Evolutionary conservation across 352 stramenopile species (phyloP).

Genomic region (Phytophthora podocarpi): DNA sequence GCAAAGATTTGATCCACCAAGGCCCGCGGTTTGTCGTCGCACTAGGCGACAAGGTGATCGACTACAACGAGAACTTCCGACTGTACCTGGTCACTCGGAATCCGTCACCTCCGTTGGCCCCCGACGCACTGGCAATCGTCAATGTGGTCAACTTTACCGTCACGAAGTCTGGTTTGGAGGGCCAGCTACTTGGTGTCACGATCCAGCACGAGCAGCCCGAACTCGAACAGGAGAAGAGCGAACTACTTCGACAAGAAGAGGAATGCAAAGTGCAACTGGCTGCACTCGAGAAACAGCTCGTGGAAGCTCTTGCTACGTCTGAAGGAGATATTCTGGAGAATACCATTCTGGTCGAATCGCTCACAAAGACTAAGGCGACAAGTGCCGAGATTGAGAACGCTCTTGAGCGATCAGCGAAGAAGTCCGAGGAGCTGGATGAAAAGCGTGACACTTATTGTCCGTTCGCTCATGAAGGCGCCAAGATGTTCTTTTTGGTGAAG

Average conservation of each 20-base stretch:
- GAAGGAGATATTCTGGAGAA: constrained; percentile 97
- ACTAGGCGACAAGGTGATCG: constrained; percentile 92
- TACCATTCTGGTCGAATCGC: constrained; percentile 92
- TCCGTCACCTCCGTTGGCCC: constrained; percentile 84
- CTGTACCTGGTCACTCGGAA: constrained; percentile 93
- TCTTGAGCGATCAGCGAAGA: constrained; percentile 88
- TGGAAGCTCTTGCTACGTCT: constrained; percentile 92
- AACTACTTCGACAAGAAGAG: constrained; percentile 92
- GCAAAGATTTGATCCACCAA: constrained; percentile 91
- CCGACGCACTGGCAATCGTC: constrained; percentile 90
- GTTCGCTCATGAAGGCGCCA: constrained; percentile 89
- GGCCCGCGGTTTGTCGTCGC: constrained; percentile 91
- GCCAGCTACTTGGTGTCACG: constrained; percentile 93
- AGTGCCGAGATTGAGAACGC: constrained; percentile 91
- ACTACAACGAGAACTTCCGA: constrained; percentile 96
- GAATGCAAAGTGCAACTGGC: constrained; percentile 95
- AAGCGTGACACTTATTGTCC: constrained; percentile 92
- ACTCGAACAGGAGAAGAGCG: constrained; percentile 93
- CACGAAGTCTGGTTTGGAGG: constrained; percentile 92
- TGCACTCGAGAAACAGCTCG: constrained; percentile 92
- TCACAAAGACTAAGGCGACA: constrained; percentile 94
- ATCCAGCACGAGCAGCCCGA: constrained; percentile 95
- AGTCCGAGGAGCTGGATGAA: constrained; percentile 91
- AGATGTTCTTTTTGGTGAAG: constrained; percentile 95
- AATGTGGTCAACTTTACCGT: constrained; percentile 96